Base-by-base conservation (phyloP, 2,329 filamentous ascomycete genomes). In the Coleophoma crateriformis region DNA sequence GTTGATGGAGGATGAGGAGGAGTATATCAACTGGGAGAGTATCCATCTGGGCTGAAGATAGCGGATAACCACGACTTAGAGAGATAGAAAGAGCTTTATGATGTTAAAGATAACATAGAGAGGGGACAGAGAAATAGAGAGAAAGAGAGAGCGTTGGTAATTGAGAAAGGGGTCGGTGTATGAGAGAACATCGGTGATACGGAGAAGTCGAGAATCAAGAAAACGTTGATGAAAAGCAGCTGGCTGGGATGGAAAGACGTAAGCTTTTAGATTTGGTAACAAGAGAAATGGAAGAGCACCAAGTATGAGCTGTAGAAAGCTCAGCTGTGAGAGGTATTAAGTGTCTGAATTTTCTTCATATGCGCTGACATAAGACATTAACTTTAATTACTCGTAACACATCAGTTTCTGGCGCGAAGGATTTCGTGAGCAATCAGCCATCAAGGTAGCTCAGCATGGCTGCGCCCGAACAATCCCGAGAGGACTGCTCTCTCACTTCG, bases 1-100 rank as follows among this genome's bases (percentile, higher is more conserved):
- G 38, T 46, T 52, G 39, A 17, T 20, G 8, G 33, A 61, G 17
- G 38, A 60, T 57, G 13, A 49, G 39, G 11, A 39, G 20, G 34
- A 60, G 15, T 15, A 59, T 33, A 50, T 62, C 57, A 1, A 46
- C 13, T 3, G 58, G 56, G 12, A 60, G 51, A 27, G 45, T 27
- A 13, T 55, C 38, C 51, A 58, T 53, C 39, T 41, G 34, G 38
- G 15, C 17, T 33, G 13, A 17, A 5, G 4, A 40, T 17, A 12
- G 27, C 6, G 14, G 2, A 33, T 19, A 3, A 17, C 13, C 17
- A n/a, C n/a, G 5, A 20, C 4, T 27, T 14, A 15, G 19, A 33
- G 27, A 2, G 27, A 27, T 10, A 7, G 27, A 3, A 10, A 27
- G 5, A 27, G 19, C 3, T 19, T 19, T 19, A 19, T 19, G 19